phyloP scores from a whole-genome alignment of 169 alveolate genomes.

The Eimeria falciformis region DNA sequence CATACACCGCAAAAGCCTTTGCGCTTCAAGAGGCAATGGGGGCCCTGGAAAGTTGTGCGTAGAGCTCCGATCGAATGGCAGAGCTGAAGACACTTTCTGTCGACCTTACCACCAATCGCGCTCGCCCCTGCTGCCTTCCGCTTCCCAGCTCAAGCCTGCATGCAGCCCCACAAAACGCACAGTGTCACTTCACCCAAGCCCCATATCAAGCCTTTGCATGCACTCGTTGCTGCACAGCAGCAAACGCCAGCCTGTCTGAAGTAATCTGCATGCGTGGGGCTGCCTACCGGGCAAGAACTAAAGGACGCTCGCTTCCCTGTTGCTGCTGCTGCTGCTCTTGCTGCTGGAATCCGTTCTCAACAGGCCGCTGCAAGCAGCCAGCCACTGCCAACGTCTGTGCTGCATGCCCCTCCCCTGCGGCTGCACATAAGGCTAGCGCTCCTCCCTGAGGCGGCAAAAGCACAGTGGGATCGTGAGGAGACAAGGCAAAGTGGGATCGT shows the following conservation, averaged over 20 bases:
- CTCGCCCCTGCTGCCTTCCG: conserved; percentile 57
- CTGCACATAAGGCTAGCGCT: conserved; percentile 36
- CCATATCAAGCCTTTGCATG: too few relatives aligned
- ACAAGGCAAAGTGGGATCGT: not conserved
- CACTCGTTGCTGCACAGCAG: too few relatives aligned
- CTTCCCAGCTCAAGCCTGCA: conserved; percentile 59
- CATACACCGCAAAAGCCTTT: not conserved
- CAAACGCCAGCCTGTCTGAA: too few relatives aligned
- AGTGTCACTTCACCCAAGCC: too few relatives aligned
- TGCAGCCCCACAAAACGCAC: not conserved
- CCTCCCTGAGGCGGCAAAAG: conserved; percentile 24
- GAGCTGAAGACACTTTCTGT: conserved; percentile 40
- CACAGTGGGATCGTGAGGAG: conserved; percentile 3
- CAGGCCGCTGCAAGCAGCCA: conserved; percentile 57
- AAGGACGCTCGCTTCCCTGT: not conserved
- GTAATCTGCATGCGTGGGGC: too few relatives aligned
- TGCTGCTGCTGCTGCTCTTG: conserved; percentile 28
- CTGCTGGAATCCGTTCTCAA: conserved; percentile 2
- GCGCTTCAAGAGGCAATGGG: conserved; percentile 39
- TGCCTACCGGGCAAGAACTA: conserved; percentile 46
- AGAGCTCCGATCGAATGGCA: conserved; percentile 50
- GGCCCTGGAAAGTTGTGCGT: conserved; percentile 55
- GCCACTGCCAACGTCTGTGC: conserved; percentile 46
- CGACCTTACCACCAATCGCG: conserved; percentile 42
- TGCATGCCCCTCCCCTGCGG: conserved; percentile 59